A percentile compares a stretch with the other conserved stretches of the same genome.
phyloP scores from a whole-genome alignment of 202 grass and related monocot genomes.

The Zoysia matrella region DNA sequence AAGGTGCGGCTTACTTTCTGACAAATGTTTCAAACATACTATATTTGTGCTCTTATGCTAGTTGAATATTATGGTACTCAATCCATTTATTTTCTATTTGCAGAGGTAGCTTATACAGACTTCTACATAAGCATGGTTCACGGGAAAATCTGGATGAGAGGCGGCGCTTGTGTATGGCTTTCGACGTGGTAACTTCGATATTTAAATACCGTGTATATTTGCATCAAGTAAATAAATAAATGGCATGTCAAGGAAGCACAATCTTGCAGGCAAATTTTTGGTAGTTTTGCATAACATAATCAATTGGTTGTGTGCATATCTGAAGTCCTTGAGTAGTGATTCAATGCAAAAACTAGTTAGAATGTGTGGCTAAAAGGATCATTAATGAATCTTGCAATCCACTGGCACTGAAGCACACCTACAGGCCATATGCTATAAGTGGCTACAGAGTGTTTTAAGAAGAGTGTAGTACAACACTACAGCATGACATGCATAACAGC shows the following conservation, averaged over 20 bases:
- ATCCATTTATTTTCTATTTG: conserved; percentile 24
- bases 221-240: neutral
- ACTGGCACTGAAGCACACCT: neutral
- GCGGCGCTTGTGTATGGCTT: conserved; percentile 78
- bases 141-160: conserved; percentile 77
- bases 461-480: neutral
- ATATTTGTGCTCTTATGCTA: conserved; percentile 19
- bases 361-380: conserved; percentile 1
- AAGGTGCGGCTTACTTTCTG: conserved; percentile 53
- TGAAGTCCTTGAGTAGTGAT: conserved; percentile 5
- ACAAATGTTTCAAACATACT: conserved; percentile 21
- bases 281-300: neutral
- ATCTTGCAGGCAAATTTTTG: neutral
- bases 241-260: neutral
- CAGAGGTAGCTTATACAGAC: conserved; percentile 88
- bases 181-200: conserved; percentile 68
- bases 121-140: conserved; percentile 63
- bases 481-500: neutral
- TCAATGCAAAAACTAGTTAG: neutral
- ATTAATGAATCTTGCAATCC: neutral
- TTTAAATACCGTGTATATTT: neutral
- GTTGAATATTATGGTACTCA: conserved; percentile 3
- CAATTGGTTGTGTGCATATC: neutral
- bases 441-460: neutral
- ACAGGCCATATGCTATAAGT: neutral